These are phyloP conservation scores for Rosa lucieae DNA, from an alignment of 306 rosid species.

Conservation along the genomic window DNA sequence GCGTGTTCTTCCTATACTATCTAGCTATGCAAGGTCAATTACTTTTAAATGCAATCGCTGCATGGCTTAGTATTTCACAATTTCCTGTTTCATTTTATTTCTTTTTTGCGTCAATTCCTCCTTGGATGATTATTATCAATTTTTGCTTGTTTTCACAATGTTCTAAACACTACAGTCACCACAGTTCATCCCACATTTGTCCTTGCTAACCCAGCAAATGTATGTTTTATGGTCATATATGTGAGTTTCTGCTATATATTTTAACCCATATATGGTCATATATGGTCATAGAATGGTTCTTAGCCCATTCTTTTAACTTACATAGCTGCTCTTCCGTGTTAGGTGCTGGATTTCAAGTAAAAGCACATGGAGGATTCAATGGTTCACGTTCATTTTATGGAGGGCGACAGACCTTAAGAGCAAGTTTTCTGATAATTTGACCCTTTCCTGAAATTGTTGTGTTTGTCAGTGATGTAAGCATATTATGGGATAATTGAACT, in stretches of 20 bases:
- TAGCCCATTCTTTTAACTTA: neutral
- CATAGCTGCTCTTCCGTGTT: neutral
- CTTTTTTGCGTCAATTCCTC: neutral
- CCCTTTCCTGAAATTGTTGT: conserved; percentile 9
- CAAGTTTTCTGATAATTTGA: conserved; percentile 18
- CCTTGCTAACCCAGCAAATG: neutral
- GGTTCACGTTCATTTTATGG: conserved; percentile 9
- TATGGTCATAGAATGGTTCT: neutral
- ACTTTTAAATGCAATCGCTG: neutral
- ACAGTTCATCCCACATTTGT: neutral
- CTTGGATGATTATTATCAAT: neutral
- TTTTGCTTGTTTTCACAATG: neutral
- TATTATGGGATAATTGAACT: conserved; percentile 1
- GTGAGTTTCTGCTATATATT: neutral
- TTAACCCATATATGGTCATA: no score
- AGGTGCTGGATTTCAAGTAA: conserved; percentile 29
- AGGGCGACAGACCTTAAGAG: conserved; percentile 20
- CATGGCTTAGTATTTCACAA: neutral
- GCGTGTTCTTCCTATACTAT: neutral
- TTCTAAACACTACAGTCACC: neutral
- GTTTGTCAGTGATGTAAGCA: conserved; percentile 15
- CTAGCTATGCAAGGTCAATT: neutral
- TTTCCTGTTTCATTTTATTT: neutral
- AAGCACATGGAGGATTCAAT: neutral
- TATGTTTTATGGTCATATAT: neutral